Evolutionary conservation across 306 rosid species (phyloP).

Genomic region (Rubus idaeus): DNA sequence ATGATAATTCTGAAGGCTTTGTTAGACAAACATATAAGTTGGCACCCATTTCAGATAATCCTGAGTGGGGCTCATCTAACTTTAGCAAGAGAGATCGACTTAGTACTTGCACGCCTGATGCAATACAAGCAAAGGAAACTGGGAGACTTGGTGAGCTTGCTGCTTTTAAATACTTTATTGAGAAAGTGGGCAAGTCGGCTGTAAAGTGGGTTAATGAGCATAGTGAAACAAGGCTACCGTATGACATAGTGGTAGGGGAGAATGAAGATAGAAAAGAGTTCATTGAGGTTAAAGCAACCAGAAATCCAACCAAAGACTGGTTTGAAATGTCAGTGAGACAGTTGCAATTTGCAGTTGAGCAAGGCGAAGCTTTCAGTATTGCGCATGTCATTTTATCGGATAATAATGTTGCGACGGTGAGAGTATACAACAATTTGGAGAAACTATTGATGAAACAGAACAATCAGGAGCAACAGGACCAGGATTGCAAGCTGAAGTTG

Average conservation of each 20-base stretch:
- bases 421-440: conserved; percentile 63
- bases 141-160: conserved; percentile 78
- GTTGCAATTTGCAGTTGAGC: conserved; percentile 78
- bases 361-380: conserved; percentile 68
- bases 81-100: conserved; percentile 52
- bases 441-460: conserved; percentile 37
- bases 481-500: conserved; percentile 54
- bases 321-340: conserved; percentile 65
- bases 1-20: conserved; percentile 26
- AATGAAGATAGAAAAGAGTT: conserved; percentile 39
- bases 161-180: conserved; percentile 61
- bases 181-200: conserved; percentile 37
- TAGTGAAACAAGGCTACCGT: conserved; percentile 73
- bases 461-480: conserved; percentile 68
- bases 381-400: conserved; percentile 58
- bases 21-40: neutral
- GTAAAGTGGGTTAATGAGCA: conserved; percentile 81
- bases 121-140: conserved; percentile 47
- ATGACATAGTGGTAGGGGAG: conserved; percentile 58
- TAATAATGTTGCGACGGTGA: conserved; percentile 49
- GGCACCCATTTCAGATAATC: neutral
- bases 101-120: conserved; percentile 53
- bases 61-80: conserved; percentile 23
- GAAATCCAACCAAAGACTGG: conserved; percentile 79
- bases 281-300: conserved; percentile 87